phyloP scores from a whole-genome alignment of 2,329 filamentous ascomycete genomes.

The Helminthosporium solani region DNA sequence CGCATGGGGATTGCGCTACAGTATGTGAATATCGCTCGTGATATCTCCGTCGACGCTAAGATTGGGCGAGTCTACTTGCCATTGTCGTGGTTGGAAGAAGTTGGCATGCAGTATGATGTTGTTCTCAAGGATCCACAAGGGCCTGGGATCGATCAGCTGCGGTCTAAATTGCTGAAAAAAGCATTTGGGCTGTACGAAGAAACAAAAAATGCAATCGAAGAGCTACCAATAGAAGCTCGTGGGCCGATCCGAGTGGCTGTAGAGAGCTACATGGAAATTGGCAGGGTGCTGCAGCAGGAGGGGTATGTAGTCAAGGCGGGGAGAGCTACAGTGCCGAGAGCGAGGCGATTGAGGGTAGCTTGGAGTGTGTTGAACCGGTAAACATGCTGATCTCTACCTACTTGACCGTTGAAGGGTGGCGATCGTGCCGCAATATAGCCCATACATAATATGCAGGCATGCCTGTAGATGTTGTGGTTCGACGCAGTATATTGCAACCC shows the following conservation, averaged over 20 bases:
- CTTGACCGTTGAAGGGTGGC: no score
- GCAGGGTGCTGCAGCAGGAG: slow-evolving; percentile 57
- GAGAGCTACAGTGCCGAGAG: slow-evolving; percentile 49
- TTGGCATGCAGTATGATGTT: slow-evolving; percentile 55
- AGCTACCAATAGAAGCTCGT: slow-evolving; percentile 60
- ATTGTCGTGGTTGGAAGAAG: slow-evolving; percentile 61
- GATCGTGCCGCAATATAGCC: neutral
- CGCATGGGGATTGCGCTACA: slow-evolving; percentile 74
- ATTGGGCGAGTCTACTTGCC: slow-evolving; percentile 70
- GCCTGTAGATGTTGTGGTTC: neutral
- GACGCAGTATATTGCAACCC: no score
- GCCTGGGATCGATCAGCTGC: slow-evolving; percentile 51
- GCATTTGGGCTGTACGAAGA: slow-evolving; percentile 62
- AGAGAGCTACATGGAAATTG: slow-evolving; percentile 77
- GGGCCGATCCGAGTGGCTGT: slow-evolving; percentile 68
- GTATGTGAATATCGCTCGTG: slow-evolving; percentile 74
- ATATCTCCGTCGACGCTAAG: slow-evolving; percentile 66
- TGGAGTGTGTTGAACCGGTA: slow-evolving; percentile 54
- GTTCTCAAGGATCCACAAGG: slow-evolving; percentile 55
- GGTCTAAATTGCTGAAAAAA: slow-evolving; percentile 57
- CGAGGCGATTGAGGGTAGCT: slow-evolving; percentile 56
- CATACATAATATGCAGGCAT: neutral
- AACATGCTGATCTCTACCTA: neutral
- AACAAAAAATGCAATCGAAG: slow-evolving; percentile 59
- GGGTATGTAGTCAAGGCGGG: slow-evolving; percentile 48